Conservation (phyloP, 2,329 filamentous ascomycete species). For the Trichoderma guizhouense region DNA sequence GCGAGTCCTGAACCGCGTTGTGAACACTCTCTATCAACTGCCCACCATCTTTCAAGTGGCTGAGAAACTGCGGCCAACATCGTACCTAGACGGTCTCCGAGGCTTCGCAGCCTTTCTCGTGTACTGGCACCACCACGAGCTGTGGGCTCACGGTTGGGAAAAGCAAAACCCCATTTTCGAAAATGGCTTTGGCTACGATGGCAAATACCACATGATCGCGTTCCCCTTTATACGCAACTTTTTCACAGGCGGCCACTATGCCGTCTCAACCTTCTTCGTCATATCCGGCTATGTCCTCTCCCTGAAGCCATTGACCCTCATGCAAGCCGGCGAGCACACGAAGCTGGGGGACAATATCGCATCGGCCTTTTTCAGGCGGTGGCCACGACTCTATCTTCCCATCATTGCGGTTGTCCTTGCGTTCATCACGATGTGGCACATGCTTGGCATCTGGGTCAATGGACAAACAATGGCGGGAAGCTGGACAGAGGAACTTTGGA, state of each 20-base stretch:
- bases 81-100: constrained; percentile 61
- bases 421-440: constrained; percentile 49
- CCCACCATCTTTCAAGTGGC: neutral
- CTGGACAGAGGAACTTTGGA: constrained; percentile 48
- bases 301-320: constrained; percentile 45
- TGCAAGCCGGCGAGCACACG: constrained; percentile 41
- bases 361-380: constrained; percentile 48
- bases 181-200: constrained; percentile 49
- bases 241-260: constrained; percentile 60
- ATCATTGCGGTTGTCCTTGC: constrained; percentile 54
- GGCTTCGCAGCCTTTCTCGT: constrained; percentile 66
- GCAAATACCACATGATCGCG: constrained; percentile 46
- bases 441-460: constrained; percentile 46
- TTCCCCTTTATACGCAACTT: constrained; percentile 58
- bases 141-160: constrained; percentile 51
- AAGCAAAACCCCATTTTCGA: constrained; percentile 44
- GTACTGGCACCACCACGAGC: constrained; percentile 59
- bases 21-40: neutral
- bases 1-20: neutral
- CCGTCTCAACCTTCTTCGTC: constrained; percentile 56
- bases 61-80: constrained; percentile 45
- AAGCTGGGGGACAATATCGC: constrained; percentile 43
- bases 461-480: constrained; percentile 38
- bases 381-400: constrained; percentile 48
- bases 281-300: constrained; percentile 57